A percentile compares a stretch with the other conserved stretches of the same genome.
Evolutionary conservation across 2,329 filamentous ascomycete genomes (phyloP).

Genomic region (Botrytis aclada): DNA sequence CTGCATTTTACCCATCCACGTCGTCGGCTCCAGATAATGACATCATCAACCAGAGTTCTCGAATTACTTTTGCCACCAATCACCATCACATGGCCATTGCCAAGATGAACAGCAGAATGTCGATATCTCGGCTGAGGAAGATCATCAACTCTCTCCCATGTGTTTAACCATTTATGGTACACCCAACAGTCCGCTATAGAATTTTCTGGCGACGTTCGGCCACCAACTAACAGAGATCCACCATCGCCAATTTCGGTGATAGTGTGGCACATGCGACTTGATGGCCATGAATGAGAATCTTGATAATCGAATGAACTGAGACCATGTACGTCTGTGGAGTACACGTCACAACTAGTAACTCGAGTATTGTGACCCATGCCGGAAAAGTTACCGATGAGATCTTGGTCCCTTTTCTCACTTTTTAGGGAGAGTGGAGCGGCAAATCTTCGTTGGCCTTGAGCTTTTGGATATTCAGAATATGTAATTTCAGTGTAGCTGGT

Average conservation of each 20-base stretch:
- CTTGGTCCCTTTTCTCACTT: conserved; percentile 39
- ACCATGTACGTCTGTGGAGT: conserved; percentile 27
- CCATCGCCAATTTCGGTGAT: conserved; percentile 60
- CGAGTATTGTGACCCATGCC: conserved; percentile 43
- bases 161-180: conserved; percentile 49
- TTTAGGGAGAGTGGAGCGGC: conserved; percentile 50
- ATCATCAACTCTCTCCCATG: conserved; percentile 63
- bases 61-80: conserved; percentile 36
- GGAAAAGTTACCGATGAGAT: conserved; percentile 35
- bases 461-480: conserved; percentile 41
- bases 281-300: conserved; percentile 39
- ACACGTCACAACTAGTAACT: conserved; percentile 47
- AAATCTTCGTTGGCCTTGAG: conserved; percentile 55
- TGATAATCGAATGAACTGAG: background rate
- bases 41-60: conserved; percentile 25
- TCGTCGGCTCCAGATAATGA: conserved; percentile 34
- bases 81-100: conserved; percentile 47
- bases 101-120: conserved; percentile 61
- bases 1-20: conserved; percentile 35
- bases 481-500: conserved; percentile 24
- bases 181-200: conserved; percentile 75
- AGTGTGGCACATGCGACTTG: conserved; percentile 69
- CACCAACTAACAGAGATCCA: conserved; percentile 68
- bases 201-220: conserved; percentile 70
- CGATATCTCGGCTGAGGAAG: conserved; percentile 73